A percentile compares a stretch with the other conserved stretches of the same genome.
Evolutionary conservation across 1,284 basidiomycete genomes (phyloP).

Genomic region (Meripilus lineatus): DNA sequence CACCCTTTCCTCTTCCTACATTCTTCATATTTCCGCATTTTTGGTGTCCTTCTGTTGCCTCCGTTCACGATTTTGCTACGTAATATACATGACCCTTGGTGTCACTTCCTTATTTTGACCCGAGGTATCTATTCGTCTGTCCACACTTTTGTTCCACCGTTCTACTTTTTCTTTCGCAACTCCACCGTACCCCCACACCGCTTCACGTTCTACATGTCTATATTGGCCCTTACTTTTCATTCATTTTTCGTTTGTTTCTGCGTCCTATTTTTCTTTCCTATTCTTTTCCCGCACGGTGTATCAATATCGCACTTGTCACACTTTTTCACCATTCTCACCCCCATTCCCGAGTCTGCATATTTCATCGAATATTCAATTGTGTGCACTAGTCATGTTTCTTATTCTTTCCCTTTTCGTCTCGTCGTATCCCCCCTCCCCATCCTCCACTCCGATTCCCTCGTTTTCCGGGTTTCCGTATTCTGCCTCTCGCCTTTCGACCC

Average conservation of each 20-base stretch:
- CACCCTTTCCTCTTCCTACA: slow-evolving; percentile 11
- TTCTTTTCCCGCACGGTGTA: slow-evolving; percentile 23
- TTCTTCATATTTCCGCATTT: not conserved
- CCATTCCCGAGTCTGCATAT: not conserved
- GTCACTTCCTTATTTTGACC: slow-evolving; percentile 14
- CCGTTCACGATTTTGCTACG: slow-evolving; percentile 3
- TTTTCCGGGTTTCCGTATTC: no score
- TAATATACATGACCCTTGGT: slow-evolving; percentile 16
- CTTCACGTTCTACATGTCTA: slow-evolving; percentile 14
- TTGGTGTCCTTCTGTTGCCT: slow-evolving; percentile 11
- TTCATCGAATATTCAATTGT: not conserved
- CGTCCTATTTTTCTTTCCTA: slow-evolving; percentile 10
- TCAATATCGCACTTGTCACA: slow-evolving; percentile 27
- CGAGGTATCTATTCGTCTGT: slow-evolving; percentile 14
- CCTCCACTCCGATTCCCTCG: no score
- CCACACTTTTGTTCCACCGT: slow-evolving; percentile 6
- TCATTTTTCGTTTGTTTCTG: slow-evolving; percentile 8
- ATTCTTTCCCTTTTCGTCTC: not conserved
- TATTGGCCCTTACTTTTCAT: slow-evolving; percentile 8
- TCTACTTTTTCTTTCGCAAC: slow-evolving; percentile 5
- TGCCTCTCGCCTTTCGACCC: no score
- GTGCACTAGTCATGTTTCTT: not conserved
- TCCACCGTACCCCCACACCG: slow-evolving; percentile 5
- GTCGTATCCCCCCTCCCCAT: not conserved
- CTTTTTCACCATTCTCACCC: slow-evolving; percentile 3